Evolutionary conservation across 2,329 filamentous ascomycete species (phyloP).

Genomic region (Rutstroemia sp.): DNA sequence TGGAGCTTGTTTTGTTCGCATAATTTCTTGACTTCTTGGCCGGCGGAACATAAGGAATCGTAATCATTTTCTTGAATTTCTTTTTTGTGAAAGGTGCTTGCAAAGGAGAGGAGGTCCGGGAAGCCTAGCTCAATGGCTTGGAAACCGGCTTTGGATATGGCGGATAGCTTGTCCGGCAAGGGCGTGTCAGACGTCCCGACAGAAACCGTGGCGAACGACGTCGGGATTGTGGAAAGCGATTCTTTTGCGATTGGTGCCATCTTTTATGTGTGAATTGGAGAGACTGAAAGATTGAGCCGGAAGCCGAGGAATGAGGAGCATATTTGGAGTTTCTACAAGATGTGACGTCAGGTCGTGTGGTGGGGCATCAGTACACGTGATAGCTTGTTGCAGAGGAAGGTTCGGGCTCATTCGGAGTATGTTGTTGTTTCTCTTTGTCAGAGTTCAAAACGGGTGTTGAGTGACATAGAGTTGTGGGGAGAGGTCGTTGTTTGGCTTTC

Average conservation of each 20-base stretch:
- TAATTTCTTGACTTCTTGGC: conserved; percentile 44
- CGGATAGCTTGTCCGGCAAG: conserved; percentile 52
- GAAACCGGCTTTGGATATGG: conserved; percentile 59
- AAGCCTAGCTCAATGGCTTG: conserved; percentile 66
- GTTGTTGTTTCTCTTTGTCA: conserved; percentile 1
- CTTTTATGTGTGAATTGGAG: not conserved
- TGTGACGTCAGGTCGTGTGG: conserved; percentile 1
- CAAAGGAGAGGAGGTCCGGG: conserved; percentile 62
- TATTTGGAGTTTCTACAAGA: not conserved
- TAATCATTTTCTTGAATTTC: conserved; percentile 53
- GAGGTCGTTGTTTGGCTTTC: not conserved
- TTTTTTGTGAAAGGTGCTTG: conserved; percentile 41
- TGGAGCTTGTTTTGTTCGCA: conserved; percentile 47
- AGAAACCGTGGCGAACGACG: conserved; percentile 49
- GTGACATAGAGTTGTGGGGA: not conserved
- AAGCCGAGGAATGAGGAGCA: not conserved
- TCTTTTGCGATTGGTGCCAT: conserved; percentile 4
- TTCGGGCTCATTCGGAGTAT: conserved; percentile 9
- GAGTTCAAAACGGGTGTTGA: not conserved
- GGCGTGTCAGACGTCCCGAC: conserved; percentile 43
- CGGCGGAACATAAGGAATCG: conserved; percentile 46
- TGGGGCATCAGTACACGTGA: conserved; percentile 5
- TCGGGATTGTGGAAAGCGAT: conserved; percentile 32
- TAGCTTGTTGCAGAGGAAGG: not conserved
- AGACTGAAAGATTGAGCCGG: not conserved